Percentiles rank a stretch among this genome's conserved stretches.
phyloP scores from a whole-genome alignment of 179 eudicot species.

The Silene noctiflora region DNA sequence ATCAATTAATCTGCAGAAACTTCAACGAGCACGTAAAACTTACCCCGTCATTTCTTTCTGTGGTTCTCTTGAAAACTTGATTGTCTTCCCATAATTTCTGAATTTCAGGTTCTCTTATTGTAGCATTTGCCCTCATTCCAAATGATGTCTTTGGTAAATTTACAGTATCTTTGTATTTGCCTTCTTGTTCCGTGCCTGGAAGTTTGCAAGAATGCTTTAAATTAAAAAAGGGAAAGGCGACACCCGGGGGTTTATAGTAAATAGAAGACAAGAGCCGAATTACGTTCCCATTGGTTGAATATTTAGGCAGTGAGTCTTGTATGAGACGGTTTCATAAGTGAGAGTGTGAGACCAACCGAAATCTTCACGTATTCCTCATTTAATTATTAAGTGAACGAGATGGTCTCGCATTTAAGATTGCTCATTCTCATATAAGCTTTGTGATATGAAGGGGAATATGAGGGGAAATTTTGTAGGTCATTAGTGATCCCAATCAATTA shows the following conservation, averaged over 20 bases:
- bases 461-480: neutral
- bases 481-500: neutral
- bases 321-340: neutral
- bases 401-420: neutral
- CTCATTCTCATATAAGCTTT: neutral
- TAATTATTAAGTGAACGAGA: neutral
- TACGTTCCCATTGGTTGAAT: neutral
- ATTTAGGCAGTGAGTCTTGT: neutral
- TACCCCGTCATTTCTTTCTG: conserved; percentile 77
- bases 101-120: conserved; percentile 88
- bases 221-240: neutral
- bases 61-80: conserved; percentile 68
- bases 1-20: neutral
- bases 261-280: neutral
- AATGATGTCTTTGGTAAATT: conserved; percentile 82
- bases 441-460: neutral
- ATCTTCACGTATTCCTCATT: neutral
- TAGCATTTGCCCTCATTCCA: conserved; percentile 93
- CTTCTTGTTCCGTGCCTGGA: conserved; percentile 74
- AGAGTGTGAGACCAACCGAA: neutral
- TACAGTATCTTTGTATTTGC: conserved; percentile 82
- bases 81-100: conserved; percentile 97
- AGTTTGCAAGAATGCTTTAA: conserved; percentile 18
- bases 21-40: conserved; percentile 26
- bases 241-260: neutral